Evolutionary conservation across 2,329 filamentous ascomycete genomes (phyloP).

Genomic region (Clathrospora elynae): DNA sequence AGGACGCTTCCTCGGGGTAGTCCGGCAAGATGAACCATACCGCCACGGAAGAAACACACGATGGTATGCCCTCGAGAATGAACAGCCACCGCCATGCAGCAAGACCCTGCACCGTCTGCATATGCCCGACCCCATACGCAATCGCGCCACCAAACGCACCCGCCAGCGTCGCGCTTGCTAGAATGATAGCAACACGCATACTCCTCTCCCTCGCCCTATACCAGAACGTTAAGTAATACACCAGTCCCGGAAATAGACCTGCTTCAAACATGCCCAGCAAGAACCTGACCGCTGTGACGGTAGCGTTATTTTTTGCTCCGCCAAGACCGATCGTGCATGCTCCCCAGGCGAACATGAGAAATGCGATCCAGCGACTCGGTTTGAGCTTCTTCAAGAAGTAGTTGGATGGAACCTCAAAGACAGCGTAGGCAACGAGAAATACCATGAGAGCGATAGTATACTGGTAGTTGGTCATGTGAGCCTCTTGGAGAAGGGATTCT

Average conservation of each 20-base stretch:
- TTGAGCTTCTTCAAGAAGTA: constrained; percentile 64
- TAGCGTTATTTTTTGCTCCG: constrained; percentile 49
- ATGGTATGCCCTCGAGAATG: constrained; percentile 34
- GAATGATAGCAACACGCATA: constrained; percentile 63
- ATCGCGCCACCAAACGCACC: constrained; percentile 61
- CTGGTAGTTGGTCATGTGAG: constrained; percentile 64
- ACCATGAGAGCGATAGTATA: constrained; percentile 48
- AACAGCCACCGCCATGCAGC: constrained; percentile 42
- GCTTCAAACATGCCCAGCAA: constrained; percentile 46
- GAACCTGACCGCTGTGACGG: constrained; percentile 50
- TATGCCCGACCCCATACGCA: constrained; percentile 59
- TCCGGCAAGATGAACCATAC: constrained; percentile 57
- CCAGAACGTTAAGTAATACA: constrained; percentile 63
- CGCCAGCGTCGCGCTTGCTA: constrained; percentile 62
- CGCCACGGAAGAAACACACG: constrained; percentile 22
- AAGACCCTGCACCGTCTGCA: constrained; percentile 42
- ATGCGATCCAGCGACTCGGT: constrained; percentile 45
- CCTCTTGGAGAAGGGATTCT: constrained; percentile 67
- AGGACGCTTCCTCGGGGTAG: constrained; percentile 56
- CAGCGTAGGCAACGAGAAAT: constrained; percentile 37
- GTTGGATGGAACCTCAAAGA: constrained; percentile 61
- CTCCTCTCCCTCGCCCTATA: constrained; percentile 62
- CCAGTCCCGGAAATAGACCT: constrained; percentile 38
- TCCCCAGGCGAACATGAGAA: constrained; percentile 56
- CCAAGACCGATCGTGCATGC: constrained; percentile 53